These are phyloP conservation scores for Podospora appendiculata DNA, from an alignment of 495 filamentous ascomycete species.

Conservation along the genomic window DNA sequence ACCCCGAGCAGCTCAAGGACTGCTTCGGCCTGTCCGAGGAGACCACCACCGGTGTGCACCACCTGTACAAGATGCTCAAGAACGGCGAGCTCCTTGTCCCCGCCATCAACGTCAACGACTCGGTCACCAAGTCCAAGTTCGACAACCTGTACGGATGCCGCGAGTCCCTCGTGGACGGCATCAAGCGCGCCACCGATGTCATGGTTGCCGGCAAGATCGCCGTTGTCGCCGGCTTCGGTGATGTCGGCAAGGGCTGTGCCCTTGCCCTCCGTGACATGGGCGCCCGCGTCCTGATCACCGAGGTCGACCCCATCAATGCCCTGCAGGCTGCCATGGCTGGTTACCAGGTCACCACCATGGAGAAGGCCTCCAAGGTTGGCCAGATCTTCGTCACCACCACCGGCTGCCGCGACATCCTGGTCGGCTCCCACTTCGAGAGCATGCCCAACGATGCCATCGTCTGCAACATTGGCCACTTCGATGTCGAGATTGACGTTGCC, in stretches of 20 bases:
- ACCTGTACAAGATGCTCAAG: conserved; percentile 98
- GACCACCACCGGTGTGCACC: conserved; percentile 99
- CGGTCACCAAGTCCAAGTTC: conserved; percentile 99
- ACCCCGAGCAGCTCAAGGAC: conserved; percentile 92
- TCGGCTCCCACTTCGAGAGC: conserved; percentile 83
- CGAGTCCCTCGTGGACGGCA: conserved; percentile 97
- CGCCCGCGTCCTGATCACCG: conserved; percentile 92
- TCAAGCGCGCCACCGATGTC: conserved; percentile 99
- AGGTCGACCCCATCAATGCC: conserved; percentile 99
- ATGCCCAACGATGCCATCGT: conserved; percentile 99
- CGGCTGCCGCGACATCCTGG: conserved; percentile 95
- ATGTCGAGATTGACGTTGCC: conserved; percentile 99
- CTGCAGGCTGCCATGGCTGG: conserved; percentile 97
- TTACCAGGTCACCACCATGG: conserved; percentile 95
- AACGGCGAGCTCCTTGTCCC: conserved; percentile 82
- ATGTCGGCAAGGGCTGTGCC: conserved; percentile 98
- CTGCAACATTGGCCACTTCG: conserved; percentile 99
- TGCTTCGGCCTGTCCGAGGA: conserved; percentile 99
- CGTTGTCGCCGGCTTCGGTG: conserved; percentile 95
- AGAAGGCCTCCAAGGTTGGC: conserved; percentile 76
- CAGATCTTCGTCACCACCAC: conserved; percentile 99
- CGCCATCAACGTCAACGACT: conserved; percentile 99
- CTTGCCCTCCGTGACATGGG: conserved; percentile 94
- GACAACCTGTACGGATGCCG: conserved; percentile 99
- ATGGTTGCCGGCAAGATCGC: conserved; percentile 99